Evolutionary conservation across 2,329 filamentous ascomycete genomes (phyloP).

Genomic region (Hypoxylon sp.): DNA sequence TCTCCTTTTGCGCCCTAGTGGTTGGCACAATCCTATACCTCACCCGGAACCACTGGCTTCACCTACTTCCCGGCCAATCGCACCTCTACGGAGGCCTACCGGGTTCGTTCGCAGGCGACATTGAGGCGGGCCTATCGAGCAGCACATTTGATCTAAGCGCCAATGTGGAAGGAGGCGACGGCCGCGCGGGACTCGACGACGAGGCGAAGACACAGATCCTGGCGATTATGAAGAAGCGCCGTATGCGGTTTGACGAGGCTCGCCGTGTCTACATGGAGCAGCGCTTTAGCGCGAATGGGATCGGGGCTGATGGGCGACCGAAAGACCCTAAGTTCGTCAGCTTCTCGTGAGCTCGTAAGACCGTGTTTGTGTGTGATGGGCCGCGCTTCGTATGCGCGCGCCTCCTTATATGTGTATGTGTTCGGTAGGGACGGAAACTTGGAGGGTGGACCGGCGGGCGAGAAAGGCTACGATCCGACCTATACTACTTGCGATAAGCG

Average conservation of each 20-base stretch:
- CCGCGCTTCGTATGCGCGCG: background rate
- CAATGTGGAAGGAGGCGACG: constrained; percentile 86
- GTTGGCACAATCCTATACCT: constrained; percentile 83
- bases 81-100: constrained; percentile 84
- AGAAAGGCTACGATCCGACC: constrained; percentile 23
- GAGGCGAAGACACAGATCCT: constrained; percentile 85
- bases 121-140: constrained; percentile 88
- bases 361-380: background rate
- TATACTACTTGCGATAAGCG: constrained; percentile 26
- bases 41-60: constrained; percentile 83
- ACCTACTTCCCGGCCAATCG: constrained; percentile 72
- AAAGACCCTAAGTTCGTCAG: constrained; percentile 96
- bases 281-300: constrained; percentile 87
- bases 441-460: constrained; percentile 9
- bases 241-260: constrained; percentile 91
- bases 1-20: constrained; percentile 80
- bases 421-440: constrained; percentile 8
- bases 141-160: constrained; percentile 84
- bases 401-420: constrained; percentile 22
- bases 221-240: constrained; percentile 88
- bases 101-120: constrained; percentile 82
- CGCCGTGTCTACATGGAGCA: constrained; percentile 88
- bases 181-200: constrained; percentile 84
- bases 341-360: constrained; percentile 73
- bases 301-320: constrained; percentile 88